Conservation (phyloP, 768 basidiomycete genomes). For the Trametes cubensis region DNA sequence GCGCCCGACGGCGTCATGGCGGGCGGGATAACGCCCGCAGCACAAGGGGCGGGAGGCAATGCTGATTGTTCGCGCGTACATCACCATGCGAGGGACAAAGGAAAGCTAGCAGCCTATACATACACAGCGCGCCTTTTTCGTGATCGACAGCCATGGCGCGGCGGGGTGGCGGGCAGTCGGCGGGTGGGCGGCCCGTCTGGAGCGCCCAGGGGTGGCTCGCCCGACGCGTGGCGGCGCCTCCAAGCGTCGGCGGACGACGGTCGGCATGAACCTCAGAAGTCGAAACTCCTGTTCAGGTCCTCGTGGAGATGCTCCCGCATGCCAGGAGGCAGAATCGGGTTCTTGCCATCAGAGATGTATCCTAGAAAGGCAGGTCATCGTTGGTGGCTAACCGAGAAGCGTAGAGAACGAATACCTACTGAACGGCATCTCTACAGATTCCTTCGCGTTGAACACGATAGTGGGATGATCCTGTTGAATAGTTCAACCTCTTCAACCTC, state of each 20-base stretch:
- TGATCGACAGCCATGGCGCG: too few relatives aligned
- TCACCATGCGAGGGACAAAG: too few relatives aligned
- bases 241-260: background rate
- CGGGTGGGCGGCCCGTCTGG: too few relatives aligned
- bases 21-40: too few relatives aligned
- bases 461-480: conserved; percentile 78
- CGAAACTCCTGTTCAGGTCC: conserved; percentile 86
- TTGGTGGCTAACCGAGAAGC: background rate
- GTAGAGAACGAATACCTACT: conserved; percentile 51
- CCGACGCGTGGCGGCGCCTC: background rate
- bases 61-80: too few relatives aligned
- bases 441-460: conserved; percentile 81
- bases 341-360: conserved; percentile 50
- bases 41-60: too few relatives aligned
- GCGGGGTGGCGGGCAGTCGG: too few relatives aligned
- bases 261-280: conserved; percentile 50
- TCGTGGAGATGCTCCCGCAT: conserved; percentile 86
- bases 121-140: too few relatives aligned
- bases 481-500: background rate
- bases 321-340: conserved; percentile 83
- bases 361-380: conserved; percentile 33
- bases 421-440: conserved; percentile 99
- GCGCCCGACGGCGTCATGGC: too few relatives aligned
- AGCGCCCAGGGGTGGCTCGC: background rate
- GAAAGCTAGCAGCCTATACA: too few relatives aligned